A percentile compares a stretch with the other conserved stretches of the same genome.
Evolutionary conservation across 2,329 filamentous ascomycete genomes (phyloP).

Genomic region (Penicillium sp.): DNA sequence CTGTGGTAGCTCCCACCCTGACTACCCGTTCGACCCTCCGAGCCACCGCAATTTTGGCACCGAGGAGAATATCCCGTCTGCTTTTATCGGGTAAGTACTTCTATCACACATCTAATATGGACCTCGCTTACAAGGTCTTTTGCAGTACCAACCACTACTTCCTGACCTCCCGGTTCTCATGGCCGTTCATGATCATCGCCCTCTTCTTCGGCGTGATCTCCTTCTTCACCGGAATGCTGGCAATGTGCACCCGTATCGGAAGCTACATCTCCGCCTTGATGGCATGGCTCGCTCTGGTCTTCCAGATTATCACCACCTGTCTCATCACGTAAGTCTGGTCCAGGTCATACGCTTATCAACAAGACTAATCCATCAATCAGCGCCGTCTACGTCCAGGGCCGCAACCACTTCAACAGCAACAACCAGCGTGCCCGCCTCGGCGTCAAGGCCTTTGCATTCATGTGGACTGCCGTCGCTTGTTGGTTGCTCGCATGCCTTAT

Average conservation of each 20-base stretch:
- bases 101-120: not conserved
- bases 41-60: slow-evolving; percentile 63
- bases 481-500: slow-evolving; percentile 61
- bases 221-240: slow-evolving; percentile 52
- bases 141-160: slow-evolving; percentile 68
- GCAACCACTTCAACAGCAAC: slow-evolving; percentile 58
- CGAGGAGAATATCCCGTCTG: slow-evolving; percentile 55
- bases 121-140: not conserved
- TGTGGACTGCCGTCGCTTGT: slow-evolving; percentile 63
- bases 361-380: slow-evolving; percentile 42
- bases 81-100: slow-evolving; percentile 58
- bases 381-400: slow-evolving; percentile 63
- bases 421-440: slow-evolving; percentile 58
- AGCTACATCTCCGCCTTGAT: slow-evolving; percentile 58
- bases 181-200: slow-evolving; percentile 85
- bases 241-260: slow-evolving; percentile 58
- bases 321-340: slow-evolving; percentile 65
- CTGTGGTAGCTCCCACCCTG: slow-evolving; percentile 69
- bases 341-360: not conserved
- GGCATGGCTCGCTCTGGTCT: slow-evolving; percentile 59
- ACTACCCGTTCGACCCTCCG: slow-evolving; percentile 68
- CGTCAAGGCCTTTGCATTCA: slow-evolving; percentile 64
- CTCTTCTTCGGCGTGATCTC: slow-evolving; percentile 71
- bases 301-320: slow-evolving; percentile 61
- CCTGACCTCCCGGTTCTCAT: slow-evolving; percentile 89